A percentile compares a stretch with the other conserved stretches of the same genome.
phyloP scores from a whole-genome alignment of 2,329 filamentous ascomycete species.

The Fusarium tjaetaba region DNA sequence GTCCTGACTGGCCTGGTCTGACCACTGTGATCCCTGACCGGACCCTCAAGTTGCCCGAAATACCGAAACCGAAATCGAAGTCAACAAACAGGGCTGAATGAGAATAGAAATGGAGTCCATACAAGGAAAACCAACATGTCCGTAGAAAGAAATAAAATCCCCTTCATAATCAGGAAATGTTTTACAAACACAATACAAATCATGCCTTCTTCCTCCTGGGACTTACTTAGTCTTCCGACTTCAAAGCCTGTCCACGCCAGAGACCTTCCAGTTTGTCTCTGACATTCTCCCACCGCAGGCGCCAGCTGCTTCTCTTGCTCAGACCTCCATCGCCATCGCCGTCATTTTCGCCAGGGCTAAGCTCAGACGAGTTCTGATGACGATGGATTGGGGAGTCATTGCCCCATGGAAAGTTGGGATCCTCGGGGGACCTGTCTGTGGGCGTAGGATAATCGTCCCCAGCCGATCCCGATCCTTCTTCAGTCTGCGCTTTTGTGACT shows the following conservation, averaged over 20 bases:
- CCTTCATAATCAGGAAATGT: not conserved
- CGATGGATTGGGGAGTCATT: constrained; percentile 50
- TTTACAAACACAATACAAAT: constrained; percentile 2
- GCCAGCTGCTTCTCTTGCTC: constrained; percentile 11
- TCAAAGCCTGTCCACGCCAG: constrained; percentile 14
- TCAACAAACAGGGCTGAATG: constrained; percentile 31
- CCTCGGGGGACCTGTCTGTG: constrained; percentile 38
- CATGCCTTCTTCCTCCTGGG: not conserved
- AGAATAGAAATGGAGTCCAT: constrained; percentile 25
- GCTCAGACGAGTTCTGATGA: constrained; percentile 45
- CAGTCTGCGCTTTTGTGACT: constrained; percentile 17
- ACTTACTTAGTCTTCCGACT: constrained; percentile 15
- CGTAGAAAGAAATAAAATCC: not conserved
- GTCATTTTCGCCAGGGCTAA: constrained; percentile 34
- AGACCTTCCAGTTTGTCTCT: constrained; percentile 24
- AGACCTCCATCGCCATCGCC: constrained; percentile 12
- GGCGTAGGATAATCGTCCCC: constrained; percentile 29
- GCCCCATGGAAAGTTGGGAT: constrained; percentile 51
- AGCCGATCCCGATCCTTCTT: constrained; percentile 3
- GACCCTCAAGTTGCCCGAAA: constrained; percentile 20
- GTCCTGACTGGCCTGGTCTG: not conserved
- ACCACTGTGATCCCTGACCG: constrained; percentile 11
- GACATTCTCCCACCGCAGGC: constrained; percentile 25
- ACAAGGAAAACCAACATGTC: constrained; percentile 22
- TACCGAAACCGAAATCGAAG: constrained; percentile 33